Percentiles rank a stretch among this genome's conserved stretches.
These are phyloP conservation scores for Brassica balearica DNA, from an alignment of 441 rosid genomes.

Conservation along the genomic window DNA sequence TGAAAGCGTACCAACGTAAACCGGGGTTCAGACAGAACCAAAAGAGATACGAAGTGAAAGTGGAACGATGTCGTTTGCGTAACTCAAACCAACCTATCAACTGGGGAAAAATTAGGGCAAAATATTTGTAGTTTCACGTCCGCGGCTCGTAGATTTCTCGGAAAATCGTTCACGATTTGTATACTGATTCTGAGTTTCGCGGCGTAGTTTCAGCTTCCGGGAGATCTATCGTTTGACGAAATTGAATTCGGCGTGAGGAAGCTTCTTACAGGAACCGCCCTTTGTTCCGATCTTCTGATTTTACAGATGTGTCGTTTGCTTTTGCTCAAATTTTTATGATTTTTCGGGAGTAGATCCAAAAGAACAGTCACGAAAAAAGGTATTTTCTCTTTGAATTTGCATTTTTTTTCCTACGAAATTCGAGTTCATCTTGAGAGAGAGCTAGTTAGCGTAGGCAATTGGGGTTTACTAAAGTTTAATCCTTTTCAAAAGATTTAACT, in stretches of 20 bases:
- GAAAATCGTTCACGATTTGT: conserved; percentile 39
- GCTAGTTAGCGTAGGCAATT: conserved; percentile 26
- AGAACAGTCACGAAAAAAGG: not conserved
- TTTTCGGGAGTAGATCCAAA: conserved; percentile 21
- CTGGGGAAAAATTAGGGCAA: conserved; percentile 49
- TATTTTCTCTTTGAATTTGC: conserved; percentile 5
- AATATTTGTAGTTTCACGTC: conserved; percentile 55
- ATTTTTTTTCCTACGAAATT: conserved; percentile 21
- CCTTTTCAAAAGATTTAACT: conserved; percentile 10
- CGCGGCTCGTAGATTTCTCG: conserved; percentile 51
- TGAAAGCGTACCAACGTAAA: conserved; percentile 3
- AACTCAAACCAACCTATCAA: conserved; percentile 67
- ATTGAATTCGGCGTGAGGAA: not conserved
- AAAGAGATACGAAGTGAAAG: conserved; percentile 21
- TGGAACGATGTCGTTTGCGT: conserved; percentile 50
- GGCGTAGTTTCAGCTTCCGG: conserved; percentile 21
- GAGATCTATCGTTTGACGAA: conserved; percentile 24
- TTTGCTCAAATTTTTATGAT: conserved; percentile 34
- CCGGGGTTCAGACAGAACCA: conserved; percentile 40
- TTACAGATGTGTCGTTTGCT: conserved; percentile 19
- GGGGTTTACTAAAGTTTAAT: conserved; percentile 25
- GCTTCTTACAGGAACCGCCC: not conserved
- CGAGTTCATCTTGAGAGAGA: conserved; percentile 29
- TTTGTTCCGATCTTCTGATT: not conserved
- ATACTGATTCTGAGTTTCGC: conserved; percentile 35